These are phyloP conservation scores for Tuber microsphaerosporum DNA, from an alignment of 495 filamentous ascomycete species.

Conservation along the genomic window DNA sequence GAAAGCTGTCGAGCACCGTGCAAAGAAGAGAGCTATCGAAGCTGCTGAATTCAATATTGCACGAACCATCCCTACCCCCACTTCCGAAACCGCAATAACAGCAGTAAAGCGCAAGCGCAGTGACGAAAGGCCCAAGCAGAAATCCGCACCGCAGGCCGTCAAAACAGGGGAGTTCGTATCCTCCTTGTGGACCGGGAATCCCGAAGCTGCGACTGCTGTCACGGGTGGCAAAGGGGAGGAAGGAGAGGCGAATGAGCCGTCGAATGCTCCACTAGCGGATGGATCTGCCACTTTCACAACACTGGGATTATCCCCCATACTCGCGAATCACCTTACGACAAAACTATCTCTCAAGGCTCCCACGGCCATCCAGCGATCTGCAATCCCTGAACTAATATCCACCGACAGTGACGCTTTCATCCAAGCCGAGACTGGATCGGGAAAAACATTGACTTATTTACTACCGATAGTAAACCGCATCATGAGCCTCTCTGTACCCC, in stretches of 20 bases:
- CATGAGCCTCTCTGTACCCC: slow-evolving; percentile 58
- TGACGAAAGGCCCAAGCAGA: slow-evolving; percentile 8
- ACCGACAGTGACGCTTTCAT: slow-evolving; percentile 89
- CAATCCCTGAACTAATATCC: slow-evolving; percentile 68
- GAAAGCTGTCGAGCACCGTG: slow-evolving; percentile 55
- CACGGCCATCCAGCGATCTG: slow-evolving; percentile 86
- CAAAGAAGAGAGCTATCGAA: slow-evolving; percentile 41
- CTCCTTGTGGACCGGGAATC: slow-evolving; percentile 85
- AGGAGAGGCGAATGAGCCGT: slow-evolving; percentile 60
- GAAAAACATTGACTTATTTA: slow-evolving; percentile 91
- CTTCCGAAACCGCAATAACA: slow-evolving; percentile 22
- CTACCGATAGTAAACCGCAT: slow-evolving; percentile 85
- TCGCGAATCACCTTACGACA: slow-evolving; percentile 73
- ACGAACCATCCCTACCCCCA: slow-evolving; percentile 15
- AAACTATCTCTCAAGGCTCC: slow-evolving; percentile 85
- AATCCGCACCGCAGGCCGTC: slow-evolving; percentile 5
- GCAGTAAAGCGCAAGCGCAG: slow-evolving; percentile 27
- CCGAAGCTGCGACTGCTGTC: slow-evolving; percentile 47
- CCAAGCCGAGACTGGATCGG: slow-evolving; percentile 93
- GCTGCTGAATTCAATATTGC: slow-evolving; percentile 26
- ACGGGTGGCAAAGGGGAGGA: slow-evolving; percentile 44
- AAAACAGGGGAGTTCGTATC: slow-evolving; percentile 62
- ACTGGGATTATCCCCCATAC: slow-evolving; percentile 65
- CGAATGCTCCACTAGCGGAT: slow-evolving; percentile 86
- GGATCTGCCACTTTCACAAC: slow-evolving; percentile 75